Evolutionary conservation across 352 stramenopile genomes (phyloP), one percentile per base, ranked within the genome.

Genomic region (Globisporangium middletonii): DNA sequence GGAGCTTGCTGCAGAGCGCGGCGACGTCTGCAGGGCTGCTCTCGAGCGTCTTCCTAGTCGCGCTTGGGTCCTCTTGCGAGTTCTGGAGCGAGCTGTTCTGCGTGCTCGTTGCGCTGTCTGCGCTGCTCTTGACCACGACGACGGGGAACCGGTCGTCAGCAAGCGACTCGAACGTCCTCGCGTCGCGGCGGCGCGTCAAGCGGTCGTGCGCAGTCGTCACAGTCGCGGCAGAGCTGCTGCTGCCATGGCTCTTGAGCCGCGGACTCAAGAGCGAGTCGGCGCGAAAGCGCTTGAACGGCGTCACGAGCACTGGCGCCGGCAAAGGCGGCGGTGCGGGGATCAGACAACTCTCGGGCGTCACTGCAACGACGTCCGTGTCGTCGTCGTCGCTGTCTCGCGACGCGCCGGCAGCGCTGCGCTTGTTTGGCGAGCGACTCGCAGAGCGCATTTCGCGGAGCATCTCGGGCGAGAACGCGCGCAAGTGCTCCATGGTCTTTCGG

Each of bases 251-350:
- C 18, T 53, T 63, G 43, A 48, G 16, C 15, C 18, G 23, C 23
- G 57, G 57, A 49, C 57, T 63, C 16, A 53, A 47, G 33, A 57
- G 50, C 35, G 57, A 49, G 28, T 53, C 45, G 18, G 52, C 57
- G 27, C 57, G 57, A 23, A 63, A 42, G 35, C 57, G 57, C 50
- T 63, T 63, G 50, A 63, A 63, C 26, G 50, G 51, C 43, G 45
- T 57, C 44, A 47, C 57, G 16, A 50, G 41, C 57, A 35, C 9
- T 18, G 27, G 33, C n/a, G 27, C 18, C 7, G n/a, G n/a, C 35
- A 33, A 15, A 4, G n/a, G 4, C 35, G 7, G 30, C n/a, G 13
- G 35, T 19, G n/a, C 8, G 15, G 35, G 28, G 30, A 38, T 53
- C 43, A 48, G n/a, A 26, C 27, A 33, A 5, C 47, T 37, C 26